A percentile compares a stretch with the other conserved stretches of the same genome.
Conservation (phyloP, 805 yeast species). For the Myxozyma monticola region DNA sequence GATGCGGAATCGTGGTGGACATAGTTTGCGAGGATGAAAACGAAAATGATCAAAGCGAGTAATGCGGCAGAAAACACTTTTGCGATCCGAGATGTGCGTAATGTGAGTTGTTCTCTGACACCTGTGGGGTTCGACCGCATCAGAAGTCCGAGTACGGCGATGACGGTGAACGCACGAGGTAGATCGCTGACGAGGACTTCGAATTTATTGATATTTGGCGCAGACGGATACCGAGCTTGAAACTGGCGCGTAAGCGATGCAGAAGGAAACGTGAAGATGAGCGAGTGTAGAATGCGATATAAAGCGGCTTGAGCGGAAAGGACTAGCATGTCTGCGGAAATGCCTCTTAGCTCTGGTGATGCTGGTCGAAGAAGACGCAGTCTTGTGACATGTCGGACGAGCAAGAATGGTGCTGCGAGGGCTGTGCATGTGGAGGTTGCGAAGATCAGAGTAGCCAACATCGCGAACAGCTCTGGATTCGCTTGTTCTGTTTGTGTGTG, state of each 20-base stretch:
- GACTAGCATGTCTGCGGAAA: constrained; percentile 14
- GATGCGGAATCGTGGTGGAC: constrained; percentile 10
- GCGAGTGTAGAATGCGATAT: constrained; percentile 1
- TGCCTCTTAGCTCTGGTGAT: constrained; percentile 1
- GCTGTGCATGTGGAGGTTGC: too few relatives aligned
- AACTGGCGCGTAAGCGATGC: background rate
- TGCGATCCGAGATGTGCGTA: constrained; percentile 10
- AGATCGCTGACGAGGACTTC: background rate
- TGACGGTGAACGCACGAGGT: background rate
- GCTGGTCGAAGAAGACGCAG: background rate
- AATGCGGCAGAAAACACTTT: background rate
- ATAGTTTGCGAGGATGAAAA: constrained; percentile 3
- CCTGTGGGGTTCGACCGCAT: background rate
- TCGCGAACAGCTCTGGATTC: too few relatives aligned
- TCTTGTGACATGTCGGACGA: too few relatives aligned
- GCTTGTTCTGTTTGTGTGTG: too few relatives aligned
- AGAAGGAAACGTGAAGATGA: constrained; percentile 10
- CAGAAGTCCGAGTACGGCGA: background rate
- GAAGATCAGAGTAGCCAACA: too few relatives aligned
- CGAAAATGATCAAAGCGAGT: background rate
- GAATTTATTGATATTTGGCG: constrained; percentile 1
- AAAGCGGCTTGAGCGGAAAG: background rate
- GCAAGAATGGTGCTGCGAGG: too few relatives aligned
- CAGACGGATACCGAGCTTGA: constrained; percentile 5
- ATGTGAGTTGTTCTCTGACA: background rate